Evolutionary conservation across 768 basidiomycete species (phyloP).

Genomic region (Imleria badia): DNA sequence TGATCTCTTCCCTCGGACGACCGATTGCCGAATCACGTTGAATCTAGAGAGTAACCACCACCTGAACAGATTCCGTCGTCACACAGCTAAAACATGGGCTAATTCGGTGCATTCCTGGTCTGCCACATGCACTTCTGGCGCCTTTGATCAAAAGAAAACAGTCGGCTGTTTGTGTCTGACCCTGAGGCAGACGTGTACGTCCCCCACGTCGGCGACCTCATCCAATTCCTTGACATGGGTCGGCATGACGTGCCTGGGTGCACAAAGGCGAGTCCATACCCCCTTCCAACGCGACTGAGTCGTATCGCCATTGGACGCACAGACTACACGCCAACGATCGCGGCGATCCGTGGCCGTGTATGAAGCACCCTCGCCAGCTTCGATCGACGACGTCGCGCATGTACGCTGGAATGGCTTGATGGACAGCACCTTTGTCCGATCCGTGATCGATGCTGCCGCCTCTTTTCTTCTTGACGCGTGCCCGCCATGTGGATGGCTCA

Average conservation of each 20-base stretch:
- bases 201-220: slow-evolving; percentile 36
- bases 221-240: slow-evolving; percentile 67
- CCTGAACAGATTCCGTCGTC: slow-evolving; percentile 74
- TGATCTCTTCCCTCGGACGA: slow-evolving; percentile 11
- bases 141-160: slow-evolving; percentile 53
- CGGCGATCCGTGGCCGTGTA: slow-evolving; percentile 67
- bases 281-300: too few species aligned
- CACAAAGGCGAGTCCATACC: too few species aligned
- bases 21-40: slow-evolving; percentile 1
- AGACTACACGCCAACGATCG: slow-evolving; percentile 64
- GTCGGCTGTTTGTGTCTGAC: too few species aligned
- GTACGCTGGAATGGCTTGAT: slow-evolving; percentile 64
- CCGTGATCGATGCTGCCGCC: slow-evolving; percentile 43
- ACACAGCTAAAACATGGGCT: slow-evolving; percentile 90
- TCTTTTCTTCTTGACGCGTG: neutral
- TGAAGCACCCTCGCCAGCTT: slow-evolving; percentile 46
- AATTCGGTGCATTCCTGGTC: slow-evolving; percentile 73
- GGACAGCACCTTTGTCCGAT: slow-evolving; percentile 49
- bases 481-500: neutral
- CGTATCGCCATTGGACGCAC: too few species aligned
- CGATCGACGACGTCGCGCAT: slow-evolving; percentile 48
- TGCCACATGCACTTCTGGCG: slow-evolving; percentile 71
- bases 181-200: slow-evolving; percentile 42
- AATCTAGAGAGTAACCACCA: slow-evolving; percentile 18
- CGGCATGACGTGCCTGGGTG: slow-evolving; percentile 64